Evolutionary conservation across 495 filamentous ascomycete genomes (phyloP), one percentile per base, ranked within the genome.

Genomic region (Xylaria castorea): DNA sequence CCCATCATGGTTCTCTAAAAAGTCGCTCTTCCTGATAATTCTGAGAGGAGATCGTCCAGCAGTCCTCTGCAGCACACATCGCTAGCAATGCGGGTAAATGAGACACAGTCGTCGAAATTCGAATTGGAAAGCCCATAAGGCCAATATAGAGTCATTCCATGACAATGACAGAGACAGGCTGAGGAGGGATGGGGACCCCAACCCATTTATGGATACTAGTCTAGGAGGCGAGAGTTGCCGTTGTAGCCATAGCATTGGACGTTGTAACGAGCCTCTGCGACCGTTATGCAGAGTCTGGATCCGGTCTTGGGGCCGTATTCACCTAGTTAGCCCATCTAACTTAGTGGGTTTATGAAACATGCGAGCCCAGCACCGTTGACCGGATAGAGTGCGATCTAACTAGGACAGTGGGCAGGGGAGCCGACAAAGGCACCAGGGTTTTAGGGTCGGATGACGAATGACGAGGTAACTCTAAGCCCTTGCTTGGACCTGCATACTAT

Each of bases 81-180:
- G 78, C 78, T 76, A 74, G 78, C 78, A 78, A 79, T 76, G 76
- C 78, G 72, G 71, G 73, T 66, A 72, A 75, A 63, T 72, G 68
- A 68, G 72, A 75, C 74, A 66, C 76, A 66, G 71, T 67, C 55
- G 74, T 71, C 73, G 74, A 50, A 67, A 73, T 51, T 64, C 73
- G 71, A 79, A 77, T 77, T 61, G 70, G 71, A 78, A 46, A 66
- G 57, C 44, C 68, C 62, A 46, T 53, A 62, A 55, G 69, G 69
- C 67, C 71, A 60, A 40, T 72, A 34, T 51, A 60, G 65, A 68
- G 70, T 71, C 74, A 71, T 65, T 76, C 66, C 61, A 73, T 51
- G 66, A 68, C 66, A 53, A 74, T 27, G 55, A 34, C 44, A 55
- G 40, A 48, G 46, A 60, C 65, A 60, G 48, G 65, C 71, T 40